phyloP scores from a whole-genome alignment of 176 grass and related monocot species.

The Bolboschoenus planiculmis region DNA sequence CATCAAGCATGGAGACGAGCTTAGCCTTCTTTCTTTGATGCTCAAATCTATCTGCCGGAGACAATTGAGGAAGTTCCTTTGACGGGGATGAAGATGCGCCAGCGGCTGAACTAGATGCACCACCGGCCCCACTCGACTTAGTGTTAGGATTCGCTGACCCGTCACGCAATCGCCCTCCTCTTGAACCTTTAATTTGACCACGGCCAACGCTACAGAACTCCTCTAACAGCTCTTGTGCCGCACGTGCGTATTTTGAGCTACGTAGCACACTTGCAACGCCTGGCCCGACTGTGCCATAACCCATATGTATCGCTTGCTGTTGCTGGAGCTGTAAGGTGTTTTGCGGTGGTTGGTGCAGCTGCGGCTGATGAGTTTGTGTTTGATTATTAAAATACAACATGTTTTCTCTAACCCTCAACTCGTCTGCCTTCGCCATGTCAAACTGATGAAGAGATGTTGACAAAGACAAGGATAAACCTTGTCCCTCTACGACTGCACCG shows the following conservation, averaged over 20 bases:
- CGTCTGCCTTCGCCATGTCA: slow-evolving; percentile 93
- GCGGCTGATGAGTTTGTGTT: slow-evolving; percentile 32
- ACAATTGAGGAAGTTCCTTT: slow-evolving; percentile 64
- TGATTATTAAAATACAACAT: slow-evolving; percentile 82
- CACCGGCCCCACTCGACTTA: slow-evolving; percentile 28
- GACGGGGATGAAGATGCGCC: slow-evolving; percentile 53
- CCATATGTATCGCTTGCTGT: slow-evolving; percentile 52
- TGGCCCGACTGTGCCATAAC: slow-evolving; percentile 39
- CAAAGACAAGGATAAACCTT: slow-evolving; percentile 76
- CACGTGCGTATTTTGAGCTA: slow-evolving; percentile 80
- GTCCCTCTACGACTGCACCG: slow-evolving; percentile 60
- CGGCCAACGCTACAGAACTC: slow-evolving; percentile 97
- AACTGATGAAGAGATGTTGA: slow-evolving; percentile 87
- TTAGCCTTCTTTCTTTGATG: slow-evolving; percentile 96
- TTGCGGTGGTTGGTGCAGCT: slow-evolving; percentile 36
- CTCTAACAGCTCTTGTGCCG: slow-evolving; percentile 86
- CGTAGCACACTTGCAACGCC: slow-evolving; percentile 57
- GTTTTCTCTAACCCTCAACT: slow-evolving; percentile 68
- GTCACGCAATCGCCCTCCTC: slow-evolving; percentile 15
- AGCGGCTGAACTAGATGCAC: slow-evolving; percentile 37
- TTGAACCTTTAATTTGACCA: slow-evolving; percentile 51
- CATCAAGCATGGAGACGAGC: slow-evolving; percentile 95
- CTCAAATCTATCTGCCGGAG: slow-evolving; percentile 86
- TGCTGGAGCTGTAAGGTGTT: slow-evolving; percentile 61
- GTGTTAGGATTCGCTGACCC: slow-evolving; percentile 52